Conservation (phyloP, 1,139 yeast species). For the Saccharomyces hybrid region DNA sequence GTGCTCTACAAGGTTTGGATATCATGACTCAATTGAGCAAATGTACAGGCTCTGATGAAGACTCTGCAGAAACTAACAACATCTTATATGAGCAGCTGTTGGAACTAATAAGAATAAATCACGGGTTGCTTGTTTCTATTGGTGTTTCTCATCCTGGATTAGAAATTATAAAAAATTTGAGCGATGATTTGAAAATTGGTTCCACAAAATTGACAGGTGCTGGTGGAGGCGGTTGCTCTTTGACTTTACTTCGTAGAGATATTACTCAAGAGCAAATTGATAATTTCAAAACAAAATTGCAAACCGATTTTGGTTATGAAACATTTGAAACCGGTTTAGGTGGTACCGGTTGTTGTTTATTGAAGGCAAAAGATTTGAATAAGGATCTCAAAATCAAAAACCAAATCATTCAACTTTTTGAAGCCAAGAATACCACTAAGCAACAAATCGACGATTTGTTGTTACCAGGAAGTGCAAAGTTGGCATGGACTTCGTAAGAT, state of each 20-base stretch:
- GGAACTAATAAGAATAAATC: conserved; percentile 74
- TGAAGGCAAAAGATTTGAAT: background rate
- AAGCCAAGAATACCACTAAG: background rate
- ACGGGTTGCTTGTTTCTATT: conserved; percentile 73
- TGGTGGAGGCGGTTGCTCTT: conserved; percentile 99
- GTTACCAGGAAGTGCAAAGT: conserved; percentile 2
- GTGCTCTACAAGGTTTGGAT: conserved; percentile 53
- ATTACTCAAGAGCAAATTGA: conserved; percentile 35
- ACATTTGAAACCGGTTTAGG: conserved; percentile 81
- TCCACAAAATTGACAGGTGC: conserved; percentile 95
- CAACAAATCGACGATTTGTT: conserved; percentile 2
- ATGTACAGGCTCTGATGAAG: conserved; percentile 10
- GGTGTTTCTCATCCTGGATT: conserved; percentile 91
- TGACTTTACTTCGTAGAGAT: conserved; percentile 62
- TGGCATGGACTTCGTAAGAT: background rate
- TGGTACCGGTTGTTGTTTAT: conserved; percentile 62
- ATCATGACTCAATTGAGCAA: conserved; percentile 30
- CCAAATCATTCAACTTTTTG: conserved; percentile 1
- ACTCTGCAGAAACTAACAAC: conserved; percentile 22
- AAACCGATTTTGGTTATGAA: conserved; percentile 50
- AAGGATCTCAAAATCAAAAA: background rate
- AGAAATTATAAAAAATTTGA: conserved; percentile 58
- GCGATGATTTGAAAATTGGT: conserved; percentile 61
- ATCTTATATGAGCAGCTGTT: conserved; percentile 37
- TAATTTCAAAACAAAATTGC: conserved; percentile 31